Evolutionary conservation across 345 rosid species (phyloP).

Genomic region (Arabis hirsuta): DNA sequence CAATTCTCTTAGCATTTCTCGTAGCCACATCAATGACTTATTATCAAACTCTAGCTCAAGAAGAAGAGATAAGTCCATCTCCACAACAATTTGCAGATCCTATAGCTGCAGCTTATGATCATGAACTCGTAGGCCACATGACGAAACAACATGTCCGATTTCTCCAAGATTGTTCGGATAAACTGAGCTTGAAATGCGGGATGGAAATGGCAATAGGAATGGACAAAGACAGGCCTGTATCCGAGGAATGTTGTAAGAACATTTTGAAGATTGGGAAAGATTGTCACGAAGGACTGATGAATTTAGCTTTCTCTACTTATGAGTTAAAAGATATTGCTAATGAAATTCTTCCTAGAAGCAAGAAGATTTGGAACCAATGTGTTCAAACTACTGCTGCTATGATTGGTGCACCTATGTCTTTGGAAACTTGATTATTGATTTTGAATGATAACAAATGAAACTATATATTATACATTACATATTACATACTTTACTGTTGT

Average conservation of each 20-base stretch:
- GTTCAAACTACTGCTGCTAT: constrained; percentile 17
- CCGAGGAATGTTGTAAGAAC: neutral
- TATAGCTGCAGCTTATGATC: constrained; percentile 10
- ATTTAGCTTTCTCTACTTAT: constrained; percentile 16
- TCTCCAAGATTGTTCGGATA: constrained; percentile 23
- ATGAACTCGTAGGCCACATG: constrained; percentile 14
- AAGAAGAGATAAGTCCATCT: constrained; percentile 16
- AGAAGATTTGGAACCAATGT: constrained; percentile 26
- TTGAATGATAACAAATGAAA: neutral
- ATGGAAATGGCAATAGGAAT: neutral
- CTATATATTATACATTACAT: neutral
- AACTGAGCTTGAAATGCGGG: constrained; percentile 5
- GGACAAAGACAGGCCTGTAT: neutral
- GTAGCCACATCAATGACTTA: constrained; percentile 15
- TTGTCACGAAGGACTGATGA: constrained; percentile 25
- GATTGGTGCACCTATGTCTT: constrained; percentile 32
- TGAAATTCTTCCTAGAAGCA: constrained; percentile 26
- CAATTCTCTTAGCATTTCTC: constrained; percentile 16
- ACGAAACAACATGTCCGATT: neutral
- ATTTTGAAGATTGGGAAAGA: constrained; percentile 26
- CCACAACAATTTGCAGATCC: neutral
- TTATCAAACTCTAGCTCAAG: constrained; percentile 12
- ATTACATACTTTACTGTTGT: no score
- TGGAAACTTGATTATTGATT: constrained; percentile 21
- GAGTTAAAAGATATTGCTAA: constrained; percentile 17